Evolutionary conservation across 2,329 filamentous ascomycete species (phyloP).

Genomic region (Botrytis cinerea): DNA sequence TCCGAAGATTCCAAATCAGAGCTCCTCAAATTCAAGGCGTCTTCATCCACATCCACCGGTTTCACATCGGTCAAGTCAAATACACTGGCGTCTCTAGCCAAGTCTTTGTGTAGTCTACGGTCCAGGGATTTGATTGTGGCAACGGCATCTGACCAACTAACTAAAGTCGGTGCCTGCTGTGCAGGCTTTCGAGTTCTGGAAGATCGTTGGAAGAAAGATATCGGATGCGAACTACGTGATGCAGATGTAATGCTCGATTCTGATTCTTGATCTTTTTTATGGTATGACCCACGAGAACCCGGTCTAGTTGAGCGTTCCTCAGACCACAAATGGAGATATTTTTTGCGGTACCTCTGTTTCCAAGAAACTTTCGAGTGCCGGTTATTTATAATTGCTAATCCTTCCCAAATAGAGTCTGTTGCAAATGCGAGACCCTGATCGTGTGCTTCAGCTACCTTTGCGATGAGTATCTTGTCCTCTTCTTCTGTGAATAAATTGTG

Average conservation of each 20-base stretch:
- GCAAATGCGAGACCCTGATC: conserved; percentile 26
- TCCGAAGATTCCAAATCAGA: conserved; percentile 4
- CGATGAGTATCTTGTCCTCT: conserved; percentile 37
- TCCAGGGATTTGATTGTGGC: conserved; percentile 36
- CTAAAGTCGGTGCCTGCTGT: conserved; percentile 35
- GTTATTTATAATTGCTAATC: conserved; percentile 31
- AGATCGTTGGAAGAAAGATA: conserved; percentile 25
- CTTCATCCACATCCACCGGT: conserved; percentile 1
- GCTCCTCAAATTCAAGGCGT: neutral
- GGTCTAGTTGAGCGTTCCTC: neutral
- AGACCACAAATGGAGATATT: conserved; percentile 19
- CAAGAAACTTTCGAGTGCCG: conserved; percentile 29
- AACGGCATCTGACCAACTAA: conserved; percentile 40
- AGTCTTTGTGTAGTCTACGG: conserved; percentile 36
- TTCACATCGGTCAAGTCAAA: conserved; percentile 26
- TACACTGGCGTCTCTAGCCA: conserved; percentile 33
- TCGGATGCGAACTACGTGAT: neutral
- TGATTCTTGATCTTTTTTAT: neutral
- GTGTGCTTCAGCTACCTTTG: conserved; percentile 32
- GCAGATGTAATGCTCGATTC: neutral
- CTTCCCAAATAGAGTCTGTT: conserved; percentile 30
- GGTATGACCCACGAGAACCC: neutral
- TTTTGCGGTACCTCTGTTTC: neutral
- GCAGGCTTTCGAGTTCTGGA: conserved; percentile 33
- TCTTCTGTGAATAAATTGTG: conserved; percentile 31